These are phyloP conservation scores for Cardamine occulta DNA, from an alignment of 345 rosid species.

Conservation along the genomic window DNA sequence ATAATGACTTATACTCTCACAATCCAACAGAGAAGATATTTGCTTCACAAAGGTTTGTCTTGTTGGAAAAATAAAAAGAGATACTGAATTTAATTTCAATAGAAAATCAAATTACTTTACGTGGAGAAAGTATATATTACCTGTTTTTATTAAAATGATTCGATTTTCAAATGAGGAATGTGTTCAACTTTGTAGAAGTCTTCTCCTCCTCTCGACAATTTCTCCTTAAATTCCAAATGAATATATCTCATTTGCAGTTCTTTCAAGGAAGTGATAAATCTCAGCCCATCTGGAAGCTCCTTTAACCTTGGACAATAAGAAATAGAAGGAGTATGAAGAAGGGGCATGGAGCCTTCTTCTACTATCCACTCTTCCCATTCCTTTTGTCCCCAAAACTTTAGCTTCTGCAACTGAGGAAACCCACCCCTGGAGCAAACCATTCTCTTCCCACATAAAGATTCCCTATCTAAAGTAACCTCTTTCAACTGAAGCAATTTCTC, in stretches of 20 bases:
- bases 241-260: not conserved
- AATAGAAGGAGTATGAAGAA: rapidly evolving
- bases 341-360: conserved; percentile 14
- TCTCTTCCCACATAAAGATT: conserved; percentile 33
- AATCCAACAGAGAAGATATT: too few species aligned
- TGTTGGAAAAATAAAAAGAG: too few species aligned
- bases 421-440: not conserved
- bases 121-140: too few species aligned
- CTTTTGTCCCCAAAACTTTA: not conserved
- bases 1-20: too few species aligned
- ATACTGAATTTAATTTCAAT: too few species aligned
- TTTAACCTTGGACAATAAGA: rapidly evolving
- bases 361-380: conserved; percentile 27
- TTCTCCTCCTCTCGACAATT: conserved; percentile 40
- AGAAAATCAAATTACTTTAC: too few species aligned
- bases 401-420: conserved; percentile 1
- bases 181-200: conserved; percentile 46
- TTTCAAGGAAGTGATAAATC: not conserved
- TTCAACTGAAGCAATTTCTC: conserved; percentile 46
- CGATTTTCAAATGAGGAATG: conserved; percentile 28
- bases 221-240: conserved; percentile 17
- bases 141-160: too few species aligned
- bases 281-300: conserved; percentile 32
- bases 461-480: not conserved
- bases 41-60: too few species aligned